phyloP scores from a whole-genome alignment of 2,329 filamentous ascomycete species.

The Fusarium sp. region DNA sequence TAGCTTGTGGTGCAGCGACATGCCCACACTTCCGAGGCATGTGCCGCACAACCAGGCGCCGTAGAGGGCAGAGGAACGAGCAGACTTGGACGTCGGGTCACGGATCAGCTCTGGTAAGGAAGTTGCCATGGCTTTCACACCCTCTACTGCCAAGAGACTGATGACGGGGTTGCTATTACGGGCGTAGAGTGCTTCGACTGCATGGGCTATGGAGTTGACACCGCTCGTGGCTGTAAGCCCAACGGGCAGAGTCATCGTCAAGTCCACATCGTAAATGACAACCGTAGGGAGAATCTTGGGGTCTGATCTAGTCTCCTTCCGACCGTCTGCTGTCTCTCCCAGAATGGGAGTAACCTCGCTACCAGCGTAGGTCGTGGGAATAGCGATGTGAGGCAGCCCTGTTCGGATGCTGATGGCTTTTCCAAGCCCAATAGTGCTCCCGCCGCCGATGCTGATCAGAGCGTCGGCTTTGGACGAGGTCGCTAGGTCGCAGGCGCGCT shows the following conservation, averaged over 20 bases:
- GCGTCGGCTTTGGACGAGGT: slow-evolving; percentile 10
- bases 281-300: slow-evolving; percentile 69
- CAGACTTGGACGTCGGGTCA: neutral
- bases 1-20: slow-evolving; percentile 76
- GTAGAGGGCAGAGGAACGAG: slow-evolving; percentile 60
- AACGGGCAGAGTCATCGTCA: slow-evolving; percentile 69
- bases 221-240: slow-evolving; percentile 68
- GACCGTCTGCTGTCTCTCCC: slow-evolving; percentile 69
- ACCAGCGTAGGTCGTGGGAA: slow-evolving; percentile 72
- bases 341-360: slow-evolving; percentile 75
- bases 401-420: slow-evolving; percentile 68
- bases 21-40: slow-evolving; percentile 69
- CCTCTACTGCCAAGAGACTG: slow-evolving; percentile 66
- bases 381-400: slow-evolving; percentile 61
- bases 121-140: slow-evolving; percentile 50
- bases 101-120: neutral
- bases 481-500: slow-evolving; percentile 9
- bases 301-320: slow-evolving; percentile 69
- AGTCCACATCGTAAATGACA: slow-evolving; percentile 74
- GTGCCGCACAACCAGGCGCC: slow-evolving; percentile 74
- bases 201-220: slow-evolving; percentile 74
- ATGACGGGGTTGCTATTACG: slow-evolving; percentile 71
- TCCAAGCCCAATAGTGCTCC: slow-evolving; percentile 64
- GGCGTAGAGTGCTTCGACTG: slow-evolving; percentile 72
- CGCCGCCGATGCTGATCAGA: slow-evolving; percentile 26